phyloP scores from a whole-genome alignment of 371 early-diverging fungal species.

The Mortierella sp. region DNA sequence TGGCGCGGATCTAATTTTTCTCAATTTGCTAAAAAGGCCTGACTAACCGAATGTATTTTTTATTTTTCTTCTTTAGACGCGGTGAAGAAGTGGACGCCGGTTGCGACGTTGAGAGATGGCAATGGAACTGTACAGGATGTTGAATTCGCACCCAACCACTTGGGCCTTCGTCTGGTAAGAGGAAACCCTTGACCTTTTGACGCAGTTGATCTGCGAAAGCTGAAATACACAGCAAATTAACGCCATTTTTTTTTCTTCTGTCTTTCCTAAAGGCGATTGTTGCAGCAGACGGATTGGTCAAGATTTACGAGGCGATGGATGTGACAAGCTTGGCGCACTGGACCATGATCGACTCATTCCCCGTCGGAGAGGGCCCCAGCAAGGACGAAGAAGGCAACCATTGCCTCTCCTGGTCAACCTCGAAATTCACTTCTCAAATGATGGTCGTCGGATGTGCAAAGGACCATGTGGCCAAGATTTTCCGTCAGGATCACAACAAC shows the following conservation, averaged over 20 bases:
- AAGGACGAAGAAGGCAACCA: conserved; percentile 74
- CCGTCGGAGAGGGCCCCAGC: conserved; percentile 55
- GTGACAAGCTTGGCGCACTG: conserved; percentile 85
- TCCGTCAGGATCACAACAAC: conserved; percentile 71
- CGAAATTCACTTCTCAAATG: conserved; percentile 83
- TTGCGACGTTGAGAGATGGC: conserved; percentile 83
- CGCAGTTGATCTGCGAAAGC: not conserved
- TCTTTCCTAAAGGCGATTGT: conserved; percentile 76
- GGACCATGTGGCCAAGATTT: conserved; percentile 83
- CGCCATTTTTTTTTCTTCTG: not conserved
- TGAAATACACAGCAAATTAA: conserved; percentile 8
- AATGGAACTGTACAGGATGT: conserved; percentile 88
- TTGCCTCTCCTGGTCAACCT: conserved; percentile 93
- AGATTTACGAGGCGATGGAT: conserved; percentile 93
- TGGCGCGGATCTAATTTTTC: not conserved
- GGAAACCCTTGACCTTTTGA: not conserved
- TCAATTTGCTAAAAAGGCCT: not conserved
- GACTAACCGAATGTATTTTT: not conserved
- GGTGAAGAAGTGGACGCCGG: conserved; percentile 73
- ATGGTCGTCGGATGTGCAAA: conserved; percentile 91
- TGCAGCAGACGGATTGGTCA: conserved; percentile 89
- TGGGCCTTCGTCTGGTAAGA: conserved; percentile 80
- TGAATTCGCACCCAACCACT: conserved; percentile 88
- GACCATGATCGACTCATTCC: conserved; percentile 84
- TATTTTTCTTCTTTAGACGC: conserved; percentile 59